Evolutionary conservation across 208 protist genomes (phyloP), one percentile per base, ranked within the genome.

Genomic region (Leishmania martiniquensis): DNA sequence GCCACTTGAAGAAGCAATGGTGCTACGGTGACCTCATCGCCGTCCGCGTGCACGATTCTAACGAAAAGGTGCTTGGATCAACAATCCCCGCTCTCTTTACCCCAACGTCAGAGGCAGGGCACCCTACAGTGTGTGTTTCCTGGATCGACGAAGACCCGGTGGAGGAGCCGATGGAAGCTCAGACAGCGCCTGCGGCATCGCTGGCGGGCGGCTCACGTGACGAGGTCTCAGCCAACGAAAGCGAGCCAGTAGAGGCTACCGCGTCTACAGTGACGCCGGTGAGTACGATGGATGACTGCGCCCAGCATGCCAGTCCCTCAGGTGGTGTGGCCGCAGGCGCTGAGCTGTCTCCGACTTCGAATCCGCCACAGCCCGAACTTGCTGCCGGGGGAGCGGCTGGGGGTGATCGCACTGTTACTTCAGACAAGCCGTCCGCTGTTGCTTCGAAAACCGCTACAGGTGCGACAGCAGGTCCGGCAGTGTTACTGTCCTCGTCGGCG

Each of bases 1-100:
- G 66, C 22, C 72, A 87, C 22, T 67, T 85, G 47, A 86, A 82
- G 55, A 70, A 73, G 60, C 87, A 91, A 54, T 94, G 88, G 90
- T 77, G 70, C 69, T 77, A 70, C 42, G 68, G 55, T n/a, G 70
- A 83, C 47, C 10, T 78, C 20, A 34, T 93, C 45, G 90, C 87
- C 42, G 80, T 91, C 39, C 85, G 90, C 37, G 79, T 93, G 59
- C 76, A 77, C 15, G 83, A 80, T 57, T 77, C 44, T 44, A 78
- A 78, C n/a, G 78, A 75, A 55, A 63, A 29, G 20, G 83, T 81
- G 22, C 81, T 93, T 25, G 90, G 90, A 15, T 90, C 85, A 0
- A 90, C 87, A 15, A 85, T 91, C 59, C 90, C 90, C 13, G 62
- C 78, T 42, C 32, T 45, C 4, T 80, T 91, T 59, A 47, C 22